phyloP scores from a whole-genome alignment of 192 early-diverging fungal species.

The Powellomyces hirtus region DNA sequence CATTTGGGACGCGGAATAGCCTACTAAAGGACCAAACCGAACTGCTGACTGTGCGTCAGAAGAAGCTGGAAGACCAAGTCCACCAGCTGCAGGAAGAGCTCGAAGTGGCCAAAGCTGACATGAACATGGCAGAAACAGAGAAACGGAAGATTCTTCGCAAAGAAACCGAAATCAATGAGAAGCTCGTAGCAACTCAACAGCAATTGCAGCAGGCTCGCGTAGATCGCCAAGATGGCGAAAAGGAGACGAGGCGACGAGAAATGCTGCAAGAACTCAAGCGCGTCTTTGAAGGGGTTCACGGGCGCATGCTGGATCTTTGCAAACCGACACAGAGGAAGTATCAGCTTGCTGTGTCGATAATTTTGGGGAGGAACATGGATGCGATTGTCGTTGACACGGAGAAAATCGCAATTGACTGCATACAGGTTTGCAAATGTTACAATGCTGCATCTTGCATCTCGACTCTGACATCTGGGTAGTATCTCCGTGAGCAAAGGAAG shows the following conservation, averaged over 20 bases:
- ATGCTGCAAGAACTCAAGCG: constrained; percentile 75
- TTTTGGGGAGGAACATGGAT: constrained; percentile 89
- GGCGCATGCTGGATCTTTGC: constrained; percentile 85
- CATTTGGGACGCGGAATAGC: neutral
- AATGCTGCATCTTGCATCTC: neutral
- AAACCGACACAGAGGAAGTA: constrained; percentile 92
- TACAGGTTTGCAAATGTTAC: constrained; percentile 54
- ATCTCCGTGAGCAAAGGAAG: constrained; percentile 85
- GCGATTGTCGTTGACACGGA: constrained; percentile 92
- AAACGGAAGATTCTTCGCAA: constrained; percentile 55
- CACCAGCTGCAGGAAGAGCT: constrained; percentile 39
- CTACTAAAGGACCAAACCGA: neutral
- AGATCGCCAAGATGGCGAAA: constrained; percentile 80
- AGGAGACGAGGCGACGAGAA: constrained; percentile 74
- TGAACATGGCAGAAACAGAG: constrained; percentile 62
- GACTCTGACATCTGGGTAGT: constrained; percentile 42
- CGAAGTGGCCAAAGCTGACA: constrained; percentile 54
- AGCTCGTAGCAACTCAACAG: constrained; percentile 72
- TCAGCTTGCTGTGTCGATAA: constrained; percentile 78
- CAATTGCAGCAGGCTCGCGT: constrained; percentile 77
- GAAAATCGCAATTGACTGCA: constrained; percentile 93
- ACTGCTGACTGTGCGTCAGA: constrained; percentile 26
- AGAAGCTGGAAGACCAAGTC: constrained; percentile 28
- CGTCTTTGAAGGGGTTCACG: constrained; percentile 86
- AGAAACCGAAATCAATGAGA: constrained; percentile 81